Conservation (phyloP, 805 yeast species). For the Scheffersomyces stipitis region DNA sequence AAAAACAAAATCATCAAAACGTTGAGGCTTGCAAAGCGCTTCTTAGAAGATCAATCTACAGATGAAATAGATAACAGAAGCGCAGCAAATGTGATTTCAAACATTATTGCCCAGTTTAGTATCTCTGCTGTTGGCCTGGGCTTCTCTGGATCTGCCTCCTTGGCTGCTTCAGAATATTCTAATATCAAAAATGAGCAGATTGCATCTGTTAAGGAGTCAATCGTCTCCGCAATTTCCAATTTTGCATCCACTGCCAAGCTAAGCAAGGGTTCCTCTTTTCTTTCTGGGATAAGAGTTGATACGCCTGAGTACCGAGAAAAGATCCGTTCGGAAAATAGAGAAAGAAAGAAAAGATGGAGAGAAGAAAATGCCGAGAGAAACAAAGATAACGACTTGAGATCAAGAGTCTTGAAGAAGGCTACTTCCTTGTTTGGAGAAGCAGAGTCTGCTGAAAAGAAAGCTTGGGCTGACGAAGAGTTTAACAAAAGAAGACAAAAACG, state of each 20-base stretch:
- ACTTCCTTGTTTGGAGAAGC: conserved; percentile 60
- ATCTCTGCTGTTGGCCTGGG: conserved; percentile 7
- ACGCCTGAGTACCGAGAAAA: conserved; percentile 51
- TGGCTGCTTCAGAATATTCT: conserved; percentile 1
- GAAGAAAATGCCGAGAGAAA: conserved; percentile 77
- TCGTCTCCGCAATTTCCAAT: conserved; percentile 24
- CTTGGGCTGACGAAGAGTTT: conserved; percentile 79
- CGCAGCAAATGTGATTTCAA: conserved; percentile 24
- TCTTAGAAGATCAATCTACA: conserved; percentile 17
- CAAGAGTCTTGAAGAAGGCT: conserved; percentile 76
- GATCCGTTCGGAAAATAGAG: conserved; percentile 66
- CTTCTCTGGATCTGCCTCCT: background rate
- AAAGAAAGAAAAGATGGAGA: conserved; percentile 81
- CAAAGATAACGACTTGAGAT: conserved; percentile 82
- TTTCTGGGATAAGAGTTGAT: conserved; percentile 24
- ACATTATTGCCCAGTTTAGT: conserved; percentile 19
- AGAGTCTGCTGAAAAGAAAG: conserved; percentile 50
- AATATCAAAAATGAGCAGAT: background rate
- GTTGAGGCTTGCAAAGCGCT: conserved; percentile 30
- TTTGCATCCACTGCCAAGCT: conserved; percentile 18
- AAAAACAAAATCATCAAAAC: conserved; percentile 27
- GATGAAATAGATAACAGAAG: conserved; percentile 11
- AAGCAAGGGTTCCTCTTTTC: conserved; percentile 11
- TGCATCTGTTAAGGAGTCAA: conserved; percentile 12
- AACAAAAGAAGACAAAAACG: conserved; percentile 63